Base-by-base conservation (phyloP, 345 rosid species). In the Populus pruinosa region DNA sequence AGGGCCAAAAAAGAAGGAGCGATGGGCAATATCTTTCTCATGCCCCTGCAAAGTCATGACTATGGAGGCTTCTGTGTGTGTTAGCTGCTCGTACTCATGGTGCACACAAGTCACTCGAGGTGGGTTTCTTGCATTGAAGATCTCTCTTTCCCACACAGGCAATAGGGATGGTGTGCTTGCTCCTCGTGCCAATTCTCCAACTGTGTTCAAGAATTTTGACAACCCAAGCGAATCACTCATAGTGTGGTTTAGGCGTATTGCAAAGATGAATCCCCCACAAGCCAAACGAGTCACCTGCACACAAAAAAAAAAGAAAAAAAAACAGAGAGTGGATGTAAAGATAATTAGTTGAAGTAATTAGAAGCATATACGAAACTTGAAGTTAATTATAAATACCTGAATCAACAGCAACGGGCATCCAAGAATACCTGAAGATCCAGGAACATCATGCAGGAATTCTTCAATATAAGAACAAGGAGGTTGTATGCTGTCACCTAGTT, bases 381-480 rank as follows among this genome's bases (percentile, higher is more conserved):
- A 20, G 36, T 35, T 35, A 9, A 35, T 35, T 11, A 43, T 8
- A 16, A 13, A 18, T 69, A 82, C 85, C 84, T 82, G 79, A 64
- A 82, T 36, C 5, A 78, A 35, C 18, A 78, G 1, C 23, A 78
- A 14, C 31, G 79, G 82, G 21, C 66, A 78, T 2, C 67, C 70
- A 10, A 82, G 59, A 5, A 82, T 25, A 21, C 59, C 77, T 1
- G 38, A 16, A 2, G 77, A 75, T 9, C 65, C 66, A 4, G 79
- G 85, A 29, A 64, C 79, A 65, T 78, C 73, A 23, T n/a, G 65
- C 4, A 82, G 69, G 33, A 82, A 72, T 5, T 78, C 64, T 4
- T 65, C 73, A 33, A 74, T n/a, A 70, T 71, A 56, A 16, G 85
- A 79, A 25, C 35, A 74, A 11, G 79, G 85, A 3, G 82, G 85